Evolutionary conservation across 805 yeast genomes (phyloP).

Genomic region (Starmerella apis): DNA sequence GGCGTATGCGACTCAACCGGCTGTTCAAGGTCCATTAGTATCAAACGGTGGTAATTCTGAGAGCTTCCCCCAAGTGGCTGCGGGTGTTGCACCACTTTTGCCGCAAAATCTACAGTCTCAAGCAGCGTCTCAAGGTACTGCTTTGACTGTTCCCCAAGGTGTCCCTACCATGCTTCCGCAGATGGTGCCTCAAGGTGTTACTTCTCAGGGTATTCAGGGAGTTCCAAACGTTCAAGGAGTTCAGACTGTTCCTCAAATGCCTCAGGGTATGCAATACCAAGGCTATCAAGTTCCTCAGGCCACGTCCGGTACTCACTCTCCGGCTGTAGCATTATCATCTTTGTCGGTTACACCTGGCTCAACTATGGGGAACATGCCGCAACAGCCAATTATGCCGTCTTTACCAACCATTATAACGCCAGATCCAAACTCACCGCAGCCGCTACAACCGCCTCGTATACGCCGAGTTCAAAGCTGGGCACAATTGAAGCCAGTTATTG

Average conservation of each 20-base stretch:
- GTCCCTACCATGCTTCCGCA: neutral
- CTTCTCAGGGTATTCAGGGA: neutral
- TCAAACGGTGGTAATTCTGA: neutral
- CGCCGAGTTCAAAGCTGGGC: constrained; percentile 18
- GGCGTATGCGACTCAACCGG: neutral
- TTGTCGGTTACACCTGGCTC: neutral
- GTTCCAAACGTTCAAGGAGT: too few relatives aligned
- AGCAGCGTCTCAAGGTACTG: neutral
- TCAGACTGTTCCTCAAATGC: neutral
- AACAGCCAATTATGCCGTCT: neutral
- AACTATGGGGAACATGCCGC: neutral
- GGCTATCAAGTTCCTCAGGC: neutral
- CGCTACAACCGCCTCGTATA: constrained; percentile 13
- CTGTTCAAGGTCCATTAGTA: neutral
- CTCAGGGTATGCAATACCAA: neutral
- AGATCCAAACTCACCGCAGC: neutral
- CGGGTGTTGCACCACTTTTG: neutral
- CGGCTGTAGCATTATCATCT: neutral
- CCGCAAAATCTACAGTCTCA: neutral
- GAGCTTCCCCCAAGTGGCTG: neutral
- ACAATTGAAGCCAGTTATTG: constrained; percentile 30
- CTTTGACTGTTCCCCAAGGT: neutral
- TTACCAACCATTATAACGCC: neutral
- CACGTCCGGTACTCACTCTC: neutral
- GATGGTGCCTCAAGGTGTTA: neutral